A percentile compares a stretch with the other conserved stretches of the same genome.
phyloP scores from a whole-genome alignment of 306 rosid genomes.

The Castanea crenata region DNA sequence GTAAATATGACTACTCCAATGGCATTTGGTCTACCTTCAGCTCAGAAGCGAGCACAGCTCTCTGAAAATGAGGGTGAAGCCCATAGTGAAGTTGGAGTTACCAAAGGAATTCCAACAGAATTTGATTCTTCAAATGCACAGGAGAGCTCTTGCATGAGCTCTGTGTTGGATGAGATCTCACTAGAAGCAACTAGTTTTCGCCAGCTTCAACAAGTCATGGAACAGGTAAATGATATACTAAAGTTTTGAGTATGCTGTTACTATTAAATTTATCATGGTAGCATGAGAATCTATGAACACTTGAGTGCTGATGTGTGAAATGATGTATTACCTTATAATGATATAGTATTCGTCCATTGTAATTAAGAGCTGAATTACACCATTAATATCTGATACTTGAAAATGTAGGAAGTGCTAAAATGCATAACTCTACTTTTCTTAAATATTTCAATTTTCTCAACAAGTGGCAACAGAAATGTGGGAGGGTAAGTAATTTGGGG shows the following conservation, averaged over 20 bases:
- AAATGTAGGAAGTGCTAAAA: not conserved
- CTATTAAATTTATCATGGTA: not conserved
- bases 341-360: not conserved
- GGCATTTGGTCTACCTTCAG: conserved; percentile 36
- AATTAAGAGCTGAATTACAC: not conserved
- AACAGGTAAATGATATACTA: conserved; percentile 47
- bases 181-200: conserved; percentile 61
- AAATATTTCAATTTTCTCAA: not conserved
- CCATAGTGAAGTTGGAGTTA: conserved; percentile 63
- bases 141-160: conserved; percentile 60
- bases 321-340: not conserved
- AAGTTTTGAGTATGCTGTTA: not conserved
- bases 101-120: conserved; percentile 49
- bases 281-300: not conserved
- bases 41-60: conserved; percentile 38
- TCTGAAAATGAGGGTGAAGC: conserved; percentile 66
- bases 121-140: conserved; percentile 56
- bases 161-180: conserved; percentile 44
- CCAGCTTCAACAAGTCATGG: conserved; percentile 69
- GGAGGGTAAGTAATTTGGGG: not conserved
- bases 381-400: not conserved
- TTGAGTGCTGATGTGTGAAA: not conserved
- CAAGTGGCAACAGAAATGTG: not conserved
- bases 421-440: not conserved
- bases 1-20: conserved; percentile 29